Conservation (phyloP, 2,329 filamentous ascomycete genomes). For the Neurospora sp. region DNA sequence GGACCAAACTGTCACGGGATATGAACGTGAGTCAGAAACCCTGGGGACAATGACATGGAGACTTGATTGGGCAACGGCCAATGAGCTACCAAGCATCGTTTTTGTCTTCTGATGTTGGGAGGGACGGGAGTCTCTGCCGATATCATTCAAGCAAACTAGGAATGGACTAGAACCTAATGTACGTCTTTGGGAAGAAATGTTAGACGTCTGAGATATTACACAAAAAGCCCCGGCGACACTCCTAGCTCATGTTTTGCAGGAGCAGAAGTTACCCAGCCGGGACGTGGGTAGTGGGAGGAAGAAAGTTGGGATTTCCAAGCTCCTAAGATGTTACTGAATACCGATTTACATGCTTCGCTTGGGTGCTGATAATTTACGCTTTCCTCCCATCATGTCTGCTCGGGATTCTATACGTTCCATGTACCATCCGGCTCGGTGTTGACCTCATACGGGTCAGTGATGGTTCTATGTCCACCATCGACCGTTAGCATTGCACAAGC, state of each 20-base stretch:
- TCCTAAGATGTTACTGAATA: background rate
- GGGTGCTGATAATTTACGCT: background rate
- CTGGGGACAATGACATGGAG: background rate
- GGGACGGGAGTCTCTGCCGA: background rate
- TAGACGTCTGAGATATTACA: background rate
- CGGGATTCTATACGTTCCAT: background rate
- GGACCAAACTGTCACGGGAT: background rate
- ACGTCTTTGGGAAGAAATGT: background rate
- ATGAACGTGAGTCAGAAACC: background rate
- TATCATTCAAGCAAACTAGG: background rate
- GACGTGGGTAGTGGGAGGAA: background rate
- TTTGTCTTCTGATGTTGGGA: background rate
- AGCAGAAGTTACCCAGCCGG: background rate
- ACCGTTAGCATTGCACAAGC: background rate
- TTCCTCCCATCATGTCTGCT: background rate
- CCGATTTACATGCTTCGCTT: background rate
- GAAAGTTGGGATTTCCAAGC: background rate
- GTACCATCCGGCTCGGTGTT: background rate
- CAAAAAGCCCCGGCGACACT: background rate
- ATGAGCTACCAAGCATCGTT: background rate
- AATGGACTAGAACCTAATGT: background rate
- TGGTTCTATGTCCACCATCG: background rate
- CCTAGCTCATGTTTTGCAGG: background rate
- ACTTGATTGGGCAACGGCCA: background rate
- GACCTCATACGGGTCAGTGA: background rate